Evolutionary conservation across 257 asterid genomes (phyloP), one percentile per base, ranked within the genome.

Genomic region (Forsythia viridissima): DNA sequence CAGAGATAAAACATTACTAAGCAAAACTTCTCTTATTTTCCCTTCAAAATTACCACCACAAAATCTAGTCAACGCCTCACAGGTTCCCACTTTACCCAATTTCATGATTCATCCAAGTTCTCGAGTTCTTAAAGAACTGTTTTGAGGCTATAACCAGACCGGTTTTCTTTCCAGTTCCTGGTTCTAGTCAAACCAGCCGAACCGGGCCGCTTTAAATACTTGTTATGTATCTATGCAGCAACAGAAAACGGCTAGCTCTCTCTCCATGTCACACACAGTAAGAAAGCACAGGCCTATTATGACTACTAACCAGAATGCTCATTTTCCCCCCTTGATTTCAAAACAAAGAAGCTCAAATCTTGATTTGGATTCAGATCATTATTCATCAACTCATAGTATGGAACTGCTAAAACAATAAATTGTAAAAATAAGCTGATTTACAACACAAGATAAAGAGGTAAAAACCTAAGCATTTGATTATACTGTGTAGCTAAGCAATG

Each of bases 321-420:
- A 30, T 30, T 30, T 30, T 30, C 34, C 34, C 34, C 34, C 34
- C 34, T 30, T 30, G 34, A 30, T 30, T 30, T 30, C 34, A 48
- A 44, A 71, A 6, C 34, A 34, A 6, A 42, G 55, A 57, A 21
- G 24, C 71, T 46, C 71, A 81, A 81, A 76, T 68, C 70, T 83
- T 51, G 76, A 71, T 81, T 80, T 77, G 16, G 83, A 77, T 65
- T 74, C 81, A 77, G 76, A 79, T 41, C 77, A 80, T 81, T 70
- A 83, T 80, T 77, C 42, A 42, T 82, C 83, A 81, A 81, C 77
- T 74, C 70, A 79, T 66, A 51, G 66, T 52, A 57, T 21, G 71
- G 38, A 11, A 39, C 34, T 46, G 7, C 68, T 76, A 39, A 38
- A 76, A 77, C 42, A 11, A 74, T 11, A 65, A 75, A 66, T 24